Evolutionary conservation across 306 rosid genomes (phyloP).

Genomic region (Abrus precatorius): DNA sequence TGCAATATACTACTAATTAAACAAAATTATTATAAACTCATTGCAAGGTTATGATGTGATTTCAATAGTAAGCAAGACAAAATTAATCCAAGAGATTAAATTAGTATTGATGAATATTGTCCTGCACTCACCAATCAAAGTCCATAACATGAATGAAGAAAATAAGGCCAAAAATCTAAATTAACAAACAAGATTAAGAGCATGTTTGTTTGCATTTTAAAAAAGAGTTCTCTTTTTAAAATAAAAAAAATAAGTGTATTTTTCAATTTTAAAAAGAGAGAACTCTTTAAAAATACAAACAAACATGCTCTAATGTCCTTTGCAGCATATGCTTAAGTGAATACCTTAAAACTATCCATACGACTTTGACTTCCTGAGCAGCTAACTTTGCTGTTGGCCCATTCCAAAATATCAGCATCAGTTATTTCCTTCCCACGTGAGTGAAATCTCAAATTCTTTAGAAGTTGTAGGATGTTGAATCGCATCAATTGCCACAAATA

Average conservation of each 20-base stretch:
- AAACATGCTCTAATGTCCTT: not conserved
- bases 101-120: not conserved
- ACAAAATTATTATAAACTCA: not conserved
- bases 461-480: conserved; percentile 86
- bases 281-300: too few species aligned
- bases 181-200: not conserved
- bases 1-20: not conserved
- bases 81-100: not conserved
- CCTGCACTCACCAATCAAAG: not conserved
- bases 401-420: conserved; percentile 89
- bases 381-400: conserved; percentile 92
- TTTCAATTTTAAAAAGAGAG: too few species aligned
- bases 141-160: not conserved
- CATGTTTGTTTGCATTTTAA: too few species aligned
- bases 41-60: conserved; percentile 12
- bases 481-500: conserved; percentile 99
- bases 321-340: not conserved
- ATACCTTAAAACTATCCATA: conserved; percentile 89
- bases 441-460: conserved; percentile 91
- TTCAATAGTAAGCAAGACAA: conserved; percentile 5
- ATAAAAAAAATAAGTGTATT: too few species aligned
- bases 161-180: conserved; percentile 1
- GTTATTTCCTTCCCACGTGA: conserved; percentile 90
- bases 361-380: conserved; percentile 76
- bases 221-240: too few species aligned